phyloP scores from a whole-genome alignment of 1,139 yeast genomes.

The Zygosaccharomyces pseudobailii region DNA sequence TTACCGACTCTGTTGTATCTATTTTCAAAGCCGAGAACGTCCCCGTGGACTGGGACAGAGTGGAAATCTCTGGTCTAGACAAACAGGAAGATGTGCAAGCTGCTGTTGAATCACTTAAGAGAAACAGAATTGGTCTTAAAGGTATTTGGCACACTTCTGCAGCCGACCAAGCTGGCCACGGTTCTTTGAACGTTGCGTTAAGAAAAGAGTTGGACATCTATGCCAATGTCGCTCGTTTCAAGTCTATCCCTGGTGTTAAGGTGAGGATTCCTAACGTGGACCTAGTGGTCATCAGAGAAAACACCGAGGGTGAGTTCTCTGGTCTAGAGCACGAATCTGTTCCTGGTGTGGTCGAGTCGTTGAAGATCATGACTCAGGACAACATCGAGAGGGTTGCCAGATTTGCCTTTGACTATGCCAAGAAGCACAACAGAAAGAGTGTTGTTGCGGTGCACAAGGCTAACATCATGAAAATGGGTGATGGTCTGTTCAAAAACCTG shows the following conservation, averaged over 20 bases:
- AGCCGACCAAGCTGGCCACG: slow-evolving; percentile 63
- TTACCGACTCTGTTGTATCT: slow-evolving; percentile 87
- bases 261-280: slow-evolving; percentile 86
- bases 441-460: slow-evolving; percentile 99
- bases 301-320: slow-evolving; percentile 97
- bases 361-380: slow-evolving; percentile 89
- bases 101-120: slow-evolving; percentile 87
- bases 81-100: slow-evolving; percentile 63
- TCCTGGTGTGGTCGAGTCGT: slow-evolving; percentile 96
- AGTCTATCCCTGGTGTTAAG: slow-evolving; percentile 91
- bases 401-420: slow-evolving; percentile 94
- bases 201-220: slow-evolving; percentile 94
- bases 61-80: slow-evolving; percentile 79
- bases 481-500: slow-evolving; percentile 94
- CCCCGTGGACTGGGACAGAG: slow-evolving; percentile 93
- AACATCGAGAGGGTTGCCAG: slow-evolving; percentile 97
- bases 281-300: slow-evolving; percentile 93
- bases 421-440: slow-evolving; percentile 82
- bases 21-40: slow-evolving; percentile 77
- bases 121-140: slow-evolving; percentile 95
- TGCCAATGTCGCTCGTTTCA: slow-evolving; percentile 89
- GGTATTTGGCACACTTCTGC: slow-evolving; percentile 93
- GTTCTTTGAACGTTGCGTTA: slow-evolving; percentile 90
- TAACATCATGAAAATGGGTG: slow-evolving; percentile 97
- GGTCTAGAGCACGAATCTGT: slow-evolving; percentile 97